Base-by-base conservation (phyloP, 768 basidiomycete genomes). In the Boletus rex-veris region DNA sequence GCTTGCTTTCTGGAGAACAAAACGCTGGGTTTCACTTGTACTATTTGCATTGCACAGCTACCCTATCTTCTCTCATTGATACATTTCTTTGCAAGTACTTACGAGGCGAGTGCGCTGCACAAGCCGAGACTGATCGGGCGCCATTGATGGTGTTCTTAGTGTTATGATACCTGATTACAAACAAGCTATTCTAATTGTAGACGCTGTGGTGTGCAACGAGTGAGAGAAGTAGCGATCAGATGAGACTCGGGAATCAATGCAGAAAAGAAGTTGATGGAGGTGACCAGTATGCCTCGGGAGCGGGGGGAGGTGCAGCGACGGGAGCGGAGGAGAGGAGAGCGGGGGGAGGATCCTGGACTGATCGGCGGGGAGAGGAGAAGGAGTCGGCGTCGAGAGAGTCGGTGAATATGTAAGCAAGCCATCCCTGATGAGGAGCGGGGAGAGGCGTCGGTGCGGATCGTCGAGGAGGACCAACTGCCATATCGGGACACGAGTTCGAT, bases 21-120 rank as follows among this genome's bases (percentile, higher is more conserved):
- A 57, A 52, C 16, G 31, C 51, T 21, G 52, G 54, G 42, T 48
- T 71, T 66, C 68, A 69, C 59, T 47, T 71, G 68, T 69, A 71
- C 48, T 66, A 71, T 68, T 71, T 58, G 61, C 68, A 70, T 61
- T 49, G 57, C 70, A 71, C 55, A 54, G 46, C 16, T 60, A 56
- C 53, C 36, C 50, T 53, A 59, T 58, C 50, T 61, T 58, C 37
- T 60, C 31, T 53, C 48, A 43, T 50, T 39, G 52, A 28, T 49
- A 46, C 58, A 41, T 60, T 67, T 69, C 40, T 43, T 46, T 66
- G 56, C 45, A 57, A 52, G 54, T 66, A 66, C 56, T 61, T 67
- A 57, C 14, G 50, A 58, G 44, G 62, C 54, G 38, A 42, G 51
- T 53, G 53, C 51, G 43, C 43, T 52, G 58, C 57, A 61, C 55